phyloP scores from a whole-genome alignment of 495 filamentous ascomycete species.

The Penicillium bialowiezense region DNA sequence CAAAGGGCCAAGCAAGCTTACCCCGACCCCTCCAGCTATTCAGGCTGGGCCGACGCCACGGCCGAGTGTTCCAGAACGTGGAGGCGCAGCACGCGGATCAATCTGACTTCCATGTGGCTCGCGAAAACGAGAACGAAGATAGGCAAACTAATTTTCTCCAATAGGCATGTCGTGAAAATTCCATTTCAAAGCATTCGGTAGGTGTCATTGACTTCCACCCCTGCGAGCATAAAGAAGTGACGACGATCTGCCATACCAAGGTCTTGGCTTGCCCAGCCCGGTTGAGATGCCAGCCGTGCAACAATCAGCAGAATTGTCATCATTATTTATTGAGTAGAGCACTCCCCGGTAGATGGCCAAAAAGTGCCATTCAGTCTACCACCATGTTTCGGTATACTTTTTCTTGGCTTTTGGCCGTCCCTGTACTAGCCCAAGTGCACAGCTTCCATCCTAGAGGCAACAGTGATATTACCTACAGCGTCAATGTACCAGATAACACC shows the following conservation, averaged over 20 bases:
- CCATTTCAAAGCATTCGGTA: not conserved
- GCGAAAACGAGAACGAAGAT: constrained; percentile 1
- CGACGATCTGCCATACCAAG: not conserved
- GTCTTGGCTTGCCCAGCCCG: not conserved
- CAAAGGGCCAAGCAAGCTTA: too few relatives aligned
- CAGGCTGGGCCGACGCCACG: not conserved
- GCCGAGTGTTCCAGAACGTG: not conserved
- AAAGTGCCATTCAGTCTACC: not conserved
- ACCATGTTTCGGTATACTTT: not conserved
- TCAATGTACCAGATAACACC: constrained; percentile 31
- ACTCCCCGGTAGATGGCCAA: not conserved
- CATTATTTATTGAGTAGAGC: not conserved
- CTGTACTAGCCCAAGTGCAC: constrained; percentile 23
- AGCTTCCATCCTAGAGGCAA: constrained; percentile 24
- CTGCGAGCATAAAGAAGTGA: not conserved
- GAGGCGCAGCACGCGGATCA: constrained; percentile 8
- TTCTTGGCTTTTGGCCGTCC: constrained; percentile 3
- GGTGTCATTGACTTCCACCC: not conserved
- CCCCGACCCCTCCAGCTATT: not conserved
- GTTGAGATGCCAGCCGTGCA: not conserved
- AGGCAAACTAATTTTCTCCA: not conserved
- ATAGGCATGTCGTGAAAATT: not conserved
- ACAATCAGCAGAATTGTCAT: not conserved
- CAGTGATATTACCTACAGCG: constrained; percentile 29
- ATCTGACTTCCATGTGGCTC: not conserved